These are phyloP conservation scores for Scheffersomyces parashehatae DNA, from an alignment of 1,139 yeast genomes.

Conservation along the genomic window DNA sequence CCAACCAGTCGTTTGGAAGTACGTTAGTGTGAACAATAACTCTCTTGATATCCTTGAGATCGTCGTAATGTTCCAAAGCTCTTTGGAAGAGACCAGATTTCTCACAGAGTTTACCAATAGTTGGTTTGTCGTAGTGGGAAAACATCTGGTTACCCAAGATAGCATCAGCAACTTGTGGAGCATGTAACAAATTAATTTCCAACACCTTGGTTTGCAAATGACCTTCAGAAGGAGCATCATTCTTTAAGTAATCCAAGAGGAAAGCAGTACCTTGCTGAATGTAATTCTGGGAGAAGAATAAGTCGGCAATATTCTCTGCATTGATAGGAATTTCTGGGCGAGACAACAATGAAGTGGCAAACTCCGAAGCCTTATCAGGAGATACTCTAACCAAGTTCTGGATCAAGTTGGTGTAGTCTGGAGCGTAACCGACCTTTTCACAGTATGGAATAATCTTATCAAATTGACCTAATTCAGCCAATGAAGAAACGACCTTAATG, in stretches of 20 bases:
- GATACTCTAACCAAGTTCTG: slow-evolving; percentile 89
- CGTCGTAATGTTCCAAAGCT: slow-evolving; percentile 94
- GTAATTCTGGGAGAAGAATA: slow-evolving; percentile 90
- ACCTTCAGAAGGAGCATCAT: slow-evolving; percentile 92
- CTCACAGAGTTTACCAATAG: slow-evolving; percentile 89
- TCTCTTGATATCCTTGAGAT: slow-evolving; percentile 91
- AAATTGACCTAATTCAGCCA: slow-evolving; percentile 95
- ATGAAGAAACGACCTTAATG: slow-evolving; percentile 84
- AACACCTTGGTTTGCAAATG: slow-evolving; percentile 92
- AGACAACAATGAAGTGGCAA: slow-evolving; percentile 82
- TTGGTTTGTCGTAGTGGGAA: slow-evolving; percentile 91
- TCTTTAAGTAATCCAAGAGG: slow-evolving; percentile 91
- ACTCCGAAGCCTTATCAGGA: slow-evolving; percentile 98
- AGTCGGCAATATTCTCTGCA: slow-evolving; percentile 86
- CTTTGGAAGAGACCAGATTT: slow-evolving; percentile 92
- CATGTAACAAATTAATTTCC: slow-evolving; percentile 90
- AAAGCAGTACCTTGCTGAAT: slow-evolving; percentile 99
- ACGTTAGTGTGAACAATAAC: slow-evolving; percentile 86
- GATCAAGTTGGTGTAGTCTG: slow-evolving; percentile 86
- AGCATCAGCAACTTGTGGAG: slow-evolving; percentile 99
- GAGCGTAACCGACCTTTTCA: slow-evolving; percentile 82
- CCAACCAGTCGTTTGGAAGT: slow-evolving; percentile 92
- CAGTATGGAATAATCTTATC: slow-evolving; percentile 95
- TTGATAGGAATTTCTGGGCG: slow-evolving; percentile 66
- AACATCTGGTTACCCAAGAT: slow-evolving; percentile 95